A percentile compares a stretch with the other conserved stretches of the same genome.
Conservation (phyloP, 2,329 filamentous ascomycete species). For the Sporothrix humicola region DNA sequence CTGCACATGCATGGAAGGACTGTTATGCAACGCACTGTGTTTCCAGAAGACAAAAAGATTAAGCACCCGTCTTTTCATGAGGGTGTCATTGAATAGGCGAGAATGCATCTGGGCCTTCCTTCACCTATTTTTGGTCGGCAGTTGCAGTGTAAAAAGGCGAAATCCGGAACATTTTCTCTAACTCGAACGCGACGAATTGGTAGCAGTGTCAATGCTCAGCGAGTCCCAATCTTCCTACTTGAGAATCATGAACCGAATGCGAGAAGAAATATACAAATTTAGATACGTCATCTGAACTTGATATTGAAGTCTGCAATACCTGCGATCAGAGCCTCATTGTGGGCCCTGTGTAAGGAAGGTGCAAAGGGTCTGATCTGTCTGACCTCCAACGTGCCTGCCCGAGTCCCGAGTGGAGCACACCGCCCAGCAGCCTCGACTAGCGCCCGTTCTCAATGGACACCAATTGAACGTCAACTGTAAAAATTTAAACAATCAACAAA, state of each 20-base stretch:
- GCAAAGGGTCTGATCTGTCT: not conserved
- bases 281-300: not conserved
- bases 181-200: too few relatives aligned
- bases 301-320: not conserved
- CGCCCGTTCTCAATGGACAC: constrained; percentile 1
- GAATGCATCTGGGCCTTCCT: not conserved
- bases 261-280: not conserved
- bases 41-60: not conserved
- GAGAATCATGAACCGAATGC: not conserved
- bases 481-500: not conserved
- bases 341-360: not conserved
- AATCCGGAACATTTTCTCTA: too few relatives aligned
- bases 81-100: not conserved
- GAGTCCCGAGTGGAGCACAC: constrained; percentile 12
- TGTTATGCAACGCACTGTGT: not conserved
- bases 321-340: not conserved
- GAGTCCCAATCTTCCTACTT: not conserved
- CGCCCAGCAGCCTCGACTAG: constrained; percentile 6
- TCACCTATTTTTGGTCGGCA: not conserved
- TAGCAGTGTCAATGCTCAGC: too few relatives aligned
- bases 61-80: too few relatives aligned
- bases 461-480: not conserved
- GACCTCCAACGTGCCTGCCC: constrained; percentile 4
- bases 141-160: not conserved
- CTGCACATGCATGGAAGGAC: not conserved